phyloP scores from a whole-genome alignment of 2,329 filamentous ascomycete species.

The Incumbomyces delicatus region DNA sequence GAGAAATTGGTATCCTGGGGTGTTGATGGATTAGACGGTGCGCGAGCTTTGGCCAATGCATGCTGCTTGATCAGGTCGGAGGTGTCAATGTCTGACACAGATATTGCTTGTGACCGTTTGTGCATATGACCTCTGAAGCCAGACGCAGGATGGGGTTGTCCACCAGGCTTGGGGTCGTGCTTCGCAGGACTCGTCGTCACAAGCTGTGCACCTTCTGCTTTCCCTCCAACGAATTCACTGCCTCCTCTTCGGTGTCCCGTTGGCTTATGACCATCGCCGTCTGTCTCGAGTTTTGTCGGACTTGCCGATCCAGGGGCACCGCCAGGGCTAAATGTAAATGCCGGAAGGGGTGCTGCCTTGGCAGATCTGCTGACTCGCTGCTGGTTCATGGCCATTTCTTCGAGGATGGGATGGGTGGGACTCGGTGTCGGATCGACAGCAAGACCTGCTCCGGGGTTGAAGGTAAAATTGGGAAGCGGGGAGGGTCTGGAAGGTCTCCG shows the following conservation, averaged over 20 bases:
- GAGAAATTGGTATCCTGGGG: constrained; percentile 4
- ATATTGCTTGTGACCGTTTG: constrained; percentile 70
- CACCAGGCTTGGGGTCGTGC: constrained; percentile 22
- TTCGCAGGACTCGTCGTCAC: constrained; percentile 28
- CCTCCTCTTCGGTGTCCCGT: constrained; percentile 62
- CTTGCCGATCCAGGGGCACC: constrained; percentile 13
- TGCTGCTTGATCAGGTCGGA: constrained; percentile 57
- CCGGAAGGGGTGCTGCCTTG: constrained; percentile 18
- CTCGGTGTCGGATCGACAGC: constrained; percentile 14
- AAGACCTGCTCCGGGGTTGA: constrained; percentile 21
- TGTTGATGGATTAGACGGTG: constrained; percentile 48
- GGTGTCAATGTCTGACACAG: constrained; percentile 61
- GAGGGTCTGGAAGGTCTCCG: constrained; percentile 9
- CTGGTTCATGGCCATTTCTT: constrained; percentile 22
- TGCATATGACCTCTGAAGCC: constrained; percentile 64
- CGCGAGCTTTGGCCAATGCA: constrained; percentile 42
- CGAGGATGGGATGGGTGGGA: constrained; percentile 21
- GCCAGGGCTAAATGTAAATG: constrained; percentile 19
- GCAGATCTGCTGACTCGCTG: constrained; percentile 18
- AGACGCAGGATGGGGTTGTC: constrained; percentile 39
- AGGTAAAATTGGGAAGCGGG: constrained; percentile 20
- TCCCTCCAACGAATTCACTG: constrained; percentile 75
- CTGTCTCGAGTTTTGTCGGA: constrained; percentile 16
- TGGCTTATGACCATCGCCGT: constrained; percentile 9
- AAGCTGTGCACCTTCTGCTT: constrained; percentile 33